Conservation (phyloP, 495 filamentous ascomycete species). For the Penicillium riverlandense region DNA sequence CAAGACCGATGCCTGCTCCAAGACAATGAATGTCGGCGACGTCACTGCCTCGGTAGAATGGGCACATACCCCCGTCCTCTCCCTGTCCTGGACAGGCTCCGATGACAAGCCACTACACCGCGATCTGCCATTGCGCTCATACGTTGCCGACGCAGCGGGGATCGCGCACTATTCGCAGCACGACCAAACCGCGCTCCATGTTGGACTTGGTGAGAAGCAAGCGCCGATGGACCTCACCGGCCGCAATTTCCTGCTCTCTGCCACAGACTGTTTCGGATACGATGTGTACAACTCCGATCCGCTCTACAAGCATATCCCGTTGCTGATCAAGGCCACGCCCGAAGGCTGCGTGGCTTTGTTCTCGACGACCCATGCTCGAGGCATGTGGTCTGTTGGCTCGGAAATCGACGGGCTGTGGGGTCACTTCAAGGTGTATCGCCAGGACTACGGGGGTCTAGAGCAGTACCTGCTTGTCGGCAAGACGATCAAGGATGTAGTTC, state of each 20-base stretch:
- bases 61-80: slow-evolving; percentile 47
- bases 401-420: slow-evolving; percentile 68
- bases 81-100: slow-evolving; percentile 43
- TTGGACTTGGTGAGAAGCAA: slow-evolving; percentile 62
- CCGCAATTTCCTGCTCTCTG: slow-evolving; percentile 56
- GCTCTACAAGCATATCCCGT: slow-evolving; percentile 65
- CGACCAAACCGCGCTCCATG: slow-evolving; percentile 50
- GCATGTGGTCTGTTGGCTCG: slow-evolving; percentile 58
- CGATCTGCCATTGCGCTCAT: slow-evolving; percentile 56
- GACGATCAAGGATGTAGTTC: slow-evolving; percentile 56
- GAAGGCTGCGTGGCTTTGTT: slow-evolving; percentile 58
- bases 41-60: slow-evolving; percentile 49
- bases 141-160: slow-evolving; percentile 49
- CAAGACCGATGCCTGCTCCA: slow-evolving; percentile 20
- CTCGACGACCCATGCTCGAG: slow-evolving; percentile 55
- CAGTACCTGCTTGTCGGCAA: slow-evolving; percentile 61
- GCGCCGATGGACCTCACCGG: slow-evolving; percentile 65
- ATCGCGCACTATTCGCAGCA: slow-evolving; percentile 55
- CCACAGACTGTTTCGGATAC: slow-evolving; percentile 64
- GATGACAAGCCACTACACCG: slow-evolving; percentile 40
- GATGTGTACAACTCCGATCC: slow-evolving; percentile 64
- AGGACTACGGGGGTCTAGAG: slow-evolving; percentile 63
- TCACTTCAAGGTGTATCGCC: slow-evolving; percentile 62
- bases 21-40: slow-evolving; percentile 39
- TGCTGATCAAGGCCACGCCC: slow-evolving; percentile 56